A percentile compares a stretch with the other conserved stretches of the same genome.
Evolutionary conservation across 164 flowering plant genomes (phyloP).

Genomic region (Sextonia rubra): DNA sequence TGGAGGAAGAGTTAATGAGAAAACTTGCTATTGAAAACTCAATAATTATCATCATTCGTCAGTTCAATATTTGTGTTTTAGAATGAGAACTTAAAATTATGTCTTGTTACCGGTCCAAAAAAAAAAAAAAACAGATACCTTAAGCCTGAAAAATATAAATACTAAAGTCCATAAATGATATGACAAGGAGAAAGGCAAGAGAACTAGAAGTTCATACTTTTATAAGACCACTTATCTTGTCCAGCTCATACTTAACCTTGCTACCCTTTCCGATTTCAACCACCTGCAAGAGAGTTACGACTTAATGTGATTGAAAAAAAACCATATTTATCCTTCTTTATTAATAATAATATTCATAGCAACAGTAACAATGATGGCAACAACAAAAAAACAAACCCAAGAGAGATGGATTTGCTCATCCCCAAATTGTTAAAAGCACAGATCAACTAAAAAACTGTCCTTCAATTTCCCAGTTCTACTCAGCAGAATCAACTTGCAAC

Average conservation of each 20-base stretch:
- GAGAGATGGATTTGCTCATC: neutral
- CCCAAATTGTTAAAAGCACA: neutral
- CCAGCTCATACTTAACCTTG: constrained; percentile 92
- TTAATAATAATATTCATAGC: too few relatives aligned
- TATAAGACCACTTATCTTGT: constrained; percentile 76
- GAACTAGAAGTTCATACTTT: constrained; percentile 31
- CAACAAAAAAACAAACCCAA: neutral
- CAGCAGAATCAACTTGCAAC: neutral
- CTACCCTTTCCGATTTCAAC: constrained; percentile 85
- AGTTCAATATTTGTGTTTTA: neutral
- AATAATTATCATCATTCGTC: neutral
- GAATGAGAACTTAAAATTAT: neutral
- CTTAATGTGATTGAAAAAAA: neutral
- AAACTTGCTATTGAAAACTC: neutral
- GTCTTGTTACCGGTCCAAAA: neutral
- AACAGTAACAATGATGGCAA: neutral
- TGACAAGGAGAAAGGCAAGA: neutral
- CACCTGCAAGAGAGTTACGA: constrained; percentile 40
- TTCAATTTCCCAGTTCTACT: neutral
- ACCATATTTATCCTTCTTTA: neutral
- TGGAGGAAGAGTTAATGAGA: neutral
- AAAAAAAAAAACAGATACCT: neutral
- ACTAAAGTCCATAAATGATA: constrained; percentile 4
- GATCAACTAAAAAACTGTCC: neutral
- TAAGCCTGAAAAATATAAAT: neutral